A percentile compares a stretch with the other conserved stretches of the same genome.
Evolutionary conservation across 2,329 filamentous ascomycete species (phyloP).

Genomic region (Beauveria australis): DNA sequence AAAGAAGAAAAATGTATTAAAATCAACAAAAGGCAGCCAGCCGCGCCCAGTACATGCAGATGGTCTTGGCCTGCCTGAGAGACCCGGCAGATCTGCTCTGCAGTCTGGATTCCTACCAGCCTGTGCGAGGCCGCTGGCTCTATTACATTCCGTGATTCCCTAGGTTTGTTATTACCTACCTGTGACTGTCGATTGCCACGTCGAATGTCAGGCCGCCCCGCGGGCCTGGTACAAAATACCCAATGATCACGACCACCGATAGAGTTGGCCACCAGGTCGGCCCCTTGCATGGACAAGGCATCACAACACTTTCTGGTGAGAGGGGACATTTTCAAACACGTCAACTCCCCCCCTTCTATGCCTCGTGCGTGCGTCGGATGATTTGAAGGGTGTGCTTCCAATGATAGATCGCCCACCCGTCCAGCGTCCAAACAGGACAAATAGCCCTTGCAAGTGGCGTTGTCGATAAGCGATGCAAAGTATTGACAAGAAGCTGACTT

Average conservation of each 20-base stretch:
- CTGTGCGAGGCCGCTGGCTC: neutral
- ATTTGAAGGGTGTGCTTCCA: neutral
- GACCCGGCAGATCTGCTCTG: neutral
- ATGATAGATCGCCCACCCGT: too few species aligned
- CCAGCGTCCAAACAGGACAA: too few species aligned
- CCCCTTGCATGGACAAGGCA: constrained; percentile 7
- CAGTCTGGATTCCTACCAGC: neutral
- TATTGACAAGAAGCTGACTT: too few species aligned
- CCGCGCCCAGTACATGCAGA: neutral
- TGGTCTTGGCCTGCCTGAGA: neutral
- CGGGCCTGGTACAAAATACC: neutral
- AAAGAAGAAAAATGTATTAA: too few species aligned
- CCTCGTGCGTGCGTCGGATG: constrained; percentile 5
- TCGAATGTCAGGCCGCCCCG: constrained; percentile 5
- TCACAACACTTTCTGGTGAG: neutral
- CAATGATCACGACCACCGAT: neutral
- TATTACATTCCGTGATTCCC: neutral
- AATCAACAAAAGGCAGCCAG: neutral
- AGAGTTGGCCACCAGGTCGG: constrained; percentile 5
- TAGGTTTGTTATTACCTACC: too few species aligned
- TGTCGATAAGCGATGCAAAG: too few species aligned
- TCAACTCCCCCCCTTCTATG: too few species aligned
- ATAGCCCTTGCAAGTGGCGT: neutral
- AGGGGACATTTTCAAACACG: neutral
- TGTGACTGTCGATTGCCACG: constrained; percentile 4